A percentile compares a stretch with the other conserved stretches of the same genome.
Conservation (phyloP, 2,329 filamentous ascomycete genomes). For the Achaetomium macrosporum region DNA sequence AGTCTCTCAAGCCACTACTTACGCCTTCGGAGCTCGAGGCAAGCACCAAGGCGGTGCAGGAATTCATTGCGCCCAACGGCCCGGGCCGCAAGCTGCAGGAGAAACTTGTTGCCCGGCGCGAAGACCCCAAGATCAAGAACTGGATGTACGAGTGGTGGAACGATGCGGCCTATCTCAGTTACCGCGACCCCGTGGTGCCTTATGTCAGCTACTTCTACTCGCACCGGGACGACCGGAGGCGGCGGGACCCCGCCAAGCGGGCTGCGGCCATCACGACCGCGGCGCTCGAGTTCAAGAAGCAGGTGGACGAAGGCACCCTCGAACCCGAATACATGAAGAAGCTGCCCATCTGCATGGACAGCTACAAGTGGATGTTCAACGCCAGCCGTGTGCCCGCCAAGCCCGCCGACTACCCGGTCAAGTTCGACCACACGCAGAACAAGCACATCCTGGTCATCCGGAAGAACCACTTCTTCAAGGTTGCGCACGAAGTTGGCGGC, state of each 20-base stretch:
- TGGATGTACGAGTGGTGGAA: conserved; percentile 99
- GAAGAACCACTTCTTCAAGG: conserved; percentile 98
- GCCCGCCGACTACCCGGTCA: conserved; percentile 75
- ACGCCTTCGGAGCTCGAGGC: conserved; percentile 60
- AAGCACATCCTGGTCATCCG: conserved; percentile 85
- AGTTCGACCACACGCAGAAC: conserved; percentile 68
- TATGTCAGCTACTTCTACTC: conserved; percentile 99
- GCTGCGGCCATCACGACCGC: conserved; percentile 85
- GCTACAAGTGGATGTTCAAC: conserved; percentile 99
- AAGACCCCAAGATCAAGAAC: conserved; percentile 78
- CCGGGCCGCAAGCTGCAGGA: conserved; percentile 80
- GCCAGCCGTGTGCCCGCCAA: conserved; percentile 76
- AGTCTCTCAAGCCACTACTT: conserved; percentile 70
- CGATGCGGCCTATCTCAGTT: conserved; percentile 81
- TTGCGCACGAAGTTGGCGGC: conserved; percentile 73
- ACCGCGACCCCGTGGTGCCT: conserved; percentile 92
- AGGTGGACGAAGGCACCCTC: conserved; percentile 73
- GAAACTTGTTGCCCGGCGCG: conserved; percentile 71
- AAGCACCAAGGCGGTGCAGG: conserved; percentile 77
- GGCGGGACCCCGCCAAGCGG: conserved; percentile 84
- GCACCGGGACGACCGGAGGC: conserved; percentile 84
- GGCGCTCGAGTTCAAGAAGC: conserved; percentile 87
- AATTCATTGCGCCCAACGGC: conserved; percentile 84
- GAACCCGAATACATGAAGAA: conserved; percentile 99
- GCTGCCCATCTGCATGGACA: conserved; percentile 95